phyloP scores from a whole-genome alignment of 1,139 yeast genomes.

The Wickerhamiella infanticola region DNA sequence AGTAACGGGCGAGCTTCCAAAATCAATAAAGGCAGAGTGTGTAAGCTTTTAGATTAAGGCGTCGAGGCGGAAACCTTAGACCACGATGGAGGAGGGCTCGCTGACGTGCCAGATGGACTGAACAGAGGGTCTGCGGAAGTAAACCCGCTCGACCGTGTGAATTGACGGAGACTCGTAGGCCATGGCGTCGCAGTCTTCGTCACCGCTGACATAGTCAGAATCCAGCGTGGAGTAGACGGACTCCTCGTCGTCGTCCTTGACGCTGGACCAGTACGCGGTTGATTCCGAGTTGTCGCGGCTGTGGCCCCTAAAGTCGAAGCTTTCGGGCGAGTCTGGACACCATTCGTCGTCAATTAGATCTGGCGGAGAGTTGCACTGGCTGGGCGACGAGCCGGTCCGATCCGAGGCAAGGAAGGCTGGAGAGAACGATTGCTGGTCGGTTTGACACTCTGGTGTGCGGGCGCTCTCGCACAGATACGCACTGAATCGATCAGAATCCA shows the following conservation, averaged over 20 bases:
- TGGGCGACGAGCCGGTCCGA: neutral
- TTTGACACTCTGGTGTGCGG: neutral
- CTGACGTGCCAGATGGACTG: no score
- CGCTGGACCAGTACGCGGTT: neutral
- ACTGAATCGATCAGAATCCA: neutral
- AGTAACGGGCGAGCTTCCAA: no score
- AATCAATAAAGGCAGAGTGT: no score
- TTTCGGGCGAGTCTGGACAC: neutral
- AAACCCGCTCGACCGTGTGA: neutral
- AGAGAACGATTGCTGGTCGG: neutral
- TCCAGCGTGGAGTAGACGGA: neutral
- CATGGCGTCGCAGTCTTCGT: neutral
- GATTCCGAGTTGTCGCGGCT: neutral
- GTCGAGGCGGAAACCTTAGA: no score
- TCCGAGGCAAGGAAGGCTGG: neutral
- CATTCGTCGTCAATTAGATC: neutral
- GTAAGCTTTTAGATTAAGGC: no score
- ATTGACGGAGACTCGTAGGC: neutral
- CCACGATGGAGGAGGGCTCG: no score
- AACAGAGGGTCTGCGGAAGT: neutral
- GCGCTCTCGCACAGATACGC: neutral
- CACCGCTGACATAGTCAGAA: neutral
- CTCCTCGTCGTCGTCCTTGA: neutral
- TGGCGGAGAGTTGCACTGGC: neutral
- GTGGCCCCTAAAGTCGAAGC: neutral